Base-by-base conservation (phyloP, 305 asterid genomes). In the Plantago lanceolata region DNA sequence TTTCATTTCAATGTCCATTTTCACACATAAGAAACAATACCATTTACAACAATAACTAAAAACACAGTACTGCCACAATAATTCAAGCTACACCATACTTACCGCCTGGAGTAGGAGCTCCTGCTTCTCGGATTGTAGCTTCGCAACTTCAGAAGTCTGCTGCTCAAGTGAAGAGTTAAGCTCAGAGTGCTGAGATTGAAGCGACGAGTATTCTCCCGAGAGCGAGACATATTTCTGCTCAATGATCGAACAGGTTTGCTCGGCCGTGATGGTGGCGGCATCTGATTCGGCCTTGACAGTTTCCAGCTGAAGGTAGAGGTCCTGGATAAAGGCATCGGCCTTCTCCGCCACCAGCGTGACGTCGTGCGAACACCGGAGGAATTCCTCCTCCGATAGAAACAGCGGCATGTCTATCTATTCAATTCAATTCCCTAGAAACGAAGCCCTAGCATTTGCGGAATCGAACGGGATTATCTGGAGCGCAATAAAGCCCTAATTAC, bases 241-340 rank as follows among this genome's bases (percentile, higher is more conserved):
- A 56, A 87, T 85, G 26, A 85, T 76, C 29, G 92, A 78, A 78
- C 96, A 87, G 0, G 89, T 83, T 64, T 93, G 99, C 67, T 93
- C 99, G 37, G 92, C 90, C 45, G 97, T 87, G 66, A 93, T 86
- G 20, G 95, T 79, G 19, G 94, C 80, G 43, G 97, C 97, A 63
- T 85, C 97, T 0, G 95, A 84, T 77, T 93, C 87, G 29, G 99
- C 96, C 77, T 76, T 87, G 55, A 83, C 87, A 31, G 88, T 83
- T 59, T 89, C 96, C 43, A 93, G 65, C 58, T 87, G 94, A 29
- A 72, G 78, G 76, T 81, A 76, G 0, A 93, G 79, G 19, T 76
- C 81, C 45, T 81, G 77, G 49, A 93, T 86, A 71, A 87, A 87
- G 3, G 79, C 81, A 65, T 93, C 99, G 21, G 99, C 99, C 84